phyloP scores from a whole-genome alignment of 73 alveolate genomes.

The Effrenium voratum region DNA sequence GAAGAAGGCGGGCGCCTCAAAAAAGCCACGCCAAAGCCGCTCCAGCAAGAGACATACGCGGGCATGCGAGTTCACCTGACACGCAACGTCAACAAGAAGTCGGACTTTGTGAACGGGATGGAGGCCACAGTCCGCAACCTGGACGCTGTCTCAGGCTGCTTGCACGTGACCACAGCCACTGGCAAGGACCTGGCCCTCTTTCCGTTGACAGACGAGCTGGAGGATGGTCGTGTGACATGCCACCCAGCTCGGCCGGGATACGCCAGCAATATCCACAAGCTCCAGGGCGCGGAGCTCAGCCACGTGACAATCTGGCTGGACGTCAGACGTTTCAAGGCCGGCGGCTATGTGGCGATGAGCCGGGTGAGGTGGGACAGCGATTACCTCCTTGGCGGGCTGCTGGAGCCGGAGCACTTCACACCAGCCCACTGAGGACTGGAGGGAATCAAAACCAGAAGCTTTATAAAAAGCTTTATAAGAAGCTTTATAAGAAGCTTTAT shows the following conservation, averaged over 20 bases:
- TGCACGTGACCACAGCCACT: neutral
- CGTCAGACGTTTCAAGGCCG: neutral
- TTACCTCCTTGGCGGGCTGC: neutral
- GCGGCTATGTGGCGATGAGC: neutral
- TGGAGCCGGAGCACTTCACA: neutral
- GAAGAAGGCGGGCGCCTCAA: neutral
- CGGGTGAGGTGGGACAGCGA: neutral
- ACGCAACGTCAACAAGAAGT: neutral
- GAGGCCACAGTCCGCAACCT: neutral
- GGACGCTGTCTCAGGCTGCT: neutral
- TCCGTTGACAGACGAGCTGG: neutral
- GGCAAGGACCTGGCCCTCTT: neutral
- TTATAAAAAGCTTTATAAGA: no score
- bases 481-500: no score
- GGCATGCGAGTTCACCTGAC: neutral
- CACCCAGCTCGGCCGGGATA: neutral
- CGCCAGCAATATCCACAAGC: constrained; percentile 21
- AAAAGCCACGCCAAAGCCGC: neutral
- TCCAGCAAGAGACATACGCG: neutral
- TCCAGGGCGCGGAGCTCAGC: constrained; percentile 3
- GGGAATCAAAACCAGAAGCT: no score
- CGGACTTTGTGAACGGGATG: constrained; percentile 26
- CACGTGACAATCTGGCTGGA: constrained; percentile 1
- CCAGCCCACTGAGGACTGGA: neutral
- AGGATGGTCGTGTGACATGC: neutral